Percentiles rank a stretch among this genome's conserved stretches.
Conservation (phyloP, 768 basidiomycete species). For the Mycena haematopus region DNA sequence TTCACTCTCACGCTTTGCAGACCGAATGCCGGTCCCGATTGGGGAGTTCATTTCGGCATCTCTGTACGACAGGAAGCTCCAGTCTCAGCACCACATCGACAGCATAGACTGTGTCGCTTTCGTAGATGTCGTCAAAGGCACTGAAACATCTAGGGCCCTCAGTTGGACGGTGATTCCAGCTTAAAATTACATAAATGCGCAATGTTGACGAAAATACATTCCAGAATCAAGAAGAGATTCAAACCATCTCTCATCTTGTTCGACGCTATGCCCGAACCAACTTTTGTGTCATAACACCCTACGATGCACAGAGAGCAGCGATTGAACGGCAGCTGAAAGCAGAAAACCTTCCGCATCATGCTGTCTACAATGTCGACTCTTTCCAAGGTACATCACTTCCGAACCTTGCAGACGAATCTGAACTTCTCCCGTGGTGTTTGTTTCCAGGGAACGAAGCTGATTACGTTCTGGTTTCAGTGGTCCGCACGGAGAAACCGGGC, state of each 20-base stretch:
- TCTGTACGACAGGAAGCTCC: no score
- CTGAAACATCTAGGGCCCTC: conserved; percentile 43
- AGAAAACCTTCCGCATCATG: conserved; percentile 30
- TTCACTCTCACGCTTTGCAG: background rate
- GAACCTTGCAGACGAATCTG: background rate
- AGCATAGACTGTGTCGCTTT: no score
- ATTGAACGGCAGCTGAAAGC: conserved; percentile 10
- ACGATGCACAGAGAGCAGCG: conserved; percentile 52
- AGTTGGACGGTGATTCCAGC: conserved; percentile 50
- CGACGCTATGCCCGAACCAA: no score
- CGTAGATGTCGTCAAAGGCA: conserved; percentile 46
- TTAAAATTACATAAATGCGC: conserved; percentile 13
- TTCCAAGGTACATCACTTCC: conserved; percentile 12
- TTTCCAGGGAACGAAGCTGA: conserved; percentile 14
- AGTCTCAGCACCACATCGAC: no score
- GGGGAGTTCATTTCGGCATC: no score
- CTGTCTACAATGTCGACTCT: conserved; percentile 58
- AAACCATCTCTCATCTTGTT: no score
- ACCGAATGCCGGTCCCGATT: no score
- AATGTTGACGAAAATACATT: no score
- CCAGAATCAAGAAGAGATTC: conserved; percentile 52
- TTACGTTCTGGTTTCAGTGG: conserved; percentile 16
- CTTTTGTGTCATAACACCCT: no score
- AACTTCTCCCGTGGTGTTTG: background rate
- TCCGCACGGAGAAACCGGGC: conserved; percentile 8